These are phyloP conservation scores for Tetrahymena thermophila DNA, from an alignment of 73 alveolate species.

Conservation along the genomic window DNA sequence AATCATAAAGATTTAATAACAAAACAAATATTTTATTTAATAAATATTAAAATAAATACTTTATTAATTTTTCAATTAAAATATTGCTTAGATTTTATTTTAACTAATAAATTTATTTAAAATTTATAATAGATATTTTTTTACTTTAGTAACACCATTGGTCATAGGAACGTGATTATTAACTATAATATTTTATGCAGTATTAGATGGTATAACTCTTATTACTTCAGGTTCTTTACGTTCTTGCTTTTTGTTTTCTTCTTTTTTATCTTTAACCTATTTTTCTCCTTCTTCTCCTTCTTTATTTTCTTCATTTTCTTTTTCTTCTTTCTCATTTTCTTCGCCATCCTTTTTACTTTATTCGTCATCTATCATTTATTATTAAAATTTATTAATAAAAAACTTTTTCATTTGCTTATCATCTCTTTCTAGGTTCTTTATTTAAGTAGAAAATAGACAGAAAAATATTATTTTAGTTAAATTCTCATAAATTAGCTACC, in stretches of 20 bases:
- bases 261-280: neutral
- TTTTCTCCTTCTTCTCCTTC: neutral
- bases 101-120: neutral
- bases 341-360: neutral
- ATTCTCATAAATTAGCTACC: neutral
- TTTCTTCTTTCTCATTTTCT: neutral
- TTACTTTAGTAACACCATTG: neutral
- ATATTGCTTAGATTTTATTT: too few relatives aligned
- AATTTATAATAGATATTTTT: neutral
- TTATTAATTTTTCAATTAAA: too few relatives aligned
- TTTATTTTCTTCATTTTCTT: neutral
- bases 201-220: neutral
- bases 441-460: too few relatives aligned
- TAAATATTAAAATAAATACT: too few relatives aligned
- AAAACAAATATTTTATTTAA: too few relatives aligned
- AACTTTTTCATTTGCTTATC: too few relatives aligned
- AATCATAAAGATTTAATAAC: neutral
- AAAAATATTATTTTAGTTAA: too few relatives aligned
- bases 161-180: neutral
- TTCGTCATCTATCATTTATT: neutral
- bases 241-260: neutral
- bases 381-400: too few relatives aligned
- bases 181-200: neutral
- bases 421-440: too few relatives aligned
- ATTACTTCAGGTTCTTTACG: neutral